These are phyloP conservation scores for Ilyonectria sp. DNA, from an alignment of 2,329 filamentous ascomycete species.

Conservation along the genomic window DNA sequence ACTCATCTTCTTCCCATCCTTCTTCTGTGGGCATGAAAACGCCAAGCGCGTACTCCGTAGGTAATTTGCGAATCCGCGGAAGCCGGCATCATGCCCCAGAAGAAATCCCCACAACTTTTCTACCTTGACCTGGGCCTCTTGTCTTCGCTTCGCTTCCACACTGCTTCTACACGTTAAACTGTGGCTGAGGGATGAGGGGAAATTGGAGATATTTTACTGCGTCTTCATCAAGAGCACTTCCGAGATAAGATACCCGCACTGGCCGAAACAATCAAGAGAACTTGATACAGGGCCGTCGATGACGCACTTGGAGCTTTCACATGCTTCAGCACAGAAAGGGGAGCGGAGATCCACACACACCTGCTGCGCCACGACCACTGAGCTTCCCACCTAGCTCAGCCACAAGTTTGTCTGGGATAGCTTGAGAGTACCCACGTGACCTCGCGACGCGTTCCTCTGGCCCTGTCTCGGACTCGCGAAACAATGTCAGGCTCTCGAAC, in stretches of 20 bases:
- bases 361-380: conserved; percentile 19
- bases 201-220: not conserved
- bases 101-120: conserved; percentile 32
- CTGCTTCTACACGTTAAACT: not conserved
- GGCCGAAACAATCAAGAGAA: not conserved
- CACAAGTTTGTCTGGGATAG: conserved; percentile 11
- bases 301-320: conserved; percentile 45
- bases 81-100: conserved; percentile 33
- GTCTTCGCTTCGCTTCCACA: conserved; percentile 12
- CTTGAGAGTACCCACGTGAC: conserved; percentile 46
- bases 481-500: conserved; percentile 26
- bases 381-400: conserved; percentile 15
- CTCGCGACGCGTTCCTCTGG: conserved; percentile 46
- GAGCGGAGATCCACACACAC: conserved; percentile 30
- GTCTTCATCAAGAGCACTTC: not conserved
- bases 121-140: conserved; percentile 10
- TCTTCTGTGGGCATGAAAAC: conserved; percentile 29
- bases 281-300: conserved; percentile 33
- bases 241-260: not conserved
- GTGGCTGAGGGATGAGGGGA: conserved; percentile 1
- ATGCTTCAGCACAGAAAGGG: conserved; percentile 36
- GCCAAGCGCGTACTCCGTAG: conserved; percentile 31
- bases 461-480: conserved; percentile 8
- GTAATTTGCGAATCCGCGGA: conserved; percentile 37
- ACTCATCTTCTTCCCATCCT: conserved; percentile 15